Percentiles rank a stretch among this genome's conserved stretches.
phyloP scores from a whole-genome alignment of 805 yeast species.

The Pichia exigua region DNA sequence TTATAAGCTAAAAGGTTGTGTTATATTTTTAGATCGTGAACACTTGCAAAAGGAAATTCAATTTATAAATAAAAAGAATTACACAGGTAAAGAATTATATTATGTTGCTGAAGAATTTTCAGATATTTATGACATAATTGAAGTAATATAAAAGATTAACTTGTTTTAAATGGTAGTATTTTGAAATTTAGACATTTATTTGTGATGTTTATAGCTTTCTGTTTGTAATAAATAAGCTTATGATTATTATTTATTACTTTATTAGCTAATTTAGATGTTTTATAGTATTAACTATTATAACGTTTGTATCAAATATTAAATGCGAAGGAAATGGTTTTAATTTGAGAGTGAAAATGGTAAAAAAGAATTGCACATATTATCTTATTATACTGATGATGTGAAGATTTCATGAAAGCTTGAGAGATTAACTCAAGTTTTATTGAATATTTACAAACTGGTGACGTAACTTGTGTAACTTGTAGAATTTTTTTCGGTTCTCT shows the following conservation, averaged over 20 bases:
- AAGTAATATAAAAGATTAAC: constrained; percentile 8
- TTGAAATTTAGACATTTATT: too few relatives aligned
- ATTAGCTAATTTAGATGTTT: too few relatives aligned
- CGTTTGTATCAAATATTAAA: not conserved
- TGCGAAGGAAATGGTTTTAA: not conserved
- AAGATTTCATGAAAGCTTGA: too few relatives aligned
- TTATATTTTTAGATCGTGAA: constrained; percentile 14
- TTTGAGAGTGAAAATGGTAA: too few relatives aligned
- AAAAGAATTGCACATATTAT: too few relatives aligned
- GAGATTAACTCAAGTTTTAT: too few relatives aligned
- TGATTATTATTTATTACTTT: not conserved
- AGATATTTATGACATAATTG: constrained; percentile 17
- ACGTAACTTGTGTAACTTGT: too few relatives aligned
- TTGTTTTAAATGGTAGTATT: not conserved
- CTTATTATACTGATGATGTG: too few relatives aligned
- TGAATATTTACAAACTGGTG: too few relatives aligned
- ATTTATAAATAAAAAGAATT: not conserved
- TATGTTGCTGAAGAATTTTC: constrained; percentile 15
- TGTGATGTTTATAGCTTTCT: not conserved
- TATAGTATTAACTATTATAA: too few relatives aligned
- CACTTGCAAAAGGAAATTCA: not conserved
- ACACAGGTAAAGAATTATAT: constrained; percentile 14
- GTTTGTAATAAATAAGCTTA: not conserved
- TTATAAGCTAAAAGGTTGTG: constrained; percentile 14
- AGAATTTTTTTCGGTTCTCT: too few relatives aligned